Conservation (phyloP, 805 yeast genomes). For the Yamadazyma nakazawae region DNA sequence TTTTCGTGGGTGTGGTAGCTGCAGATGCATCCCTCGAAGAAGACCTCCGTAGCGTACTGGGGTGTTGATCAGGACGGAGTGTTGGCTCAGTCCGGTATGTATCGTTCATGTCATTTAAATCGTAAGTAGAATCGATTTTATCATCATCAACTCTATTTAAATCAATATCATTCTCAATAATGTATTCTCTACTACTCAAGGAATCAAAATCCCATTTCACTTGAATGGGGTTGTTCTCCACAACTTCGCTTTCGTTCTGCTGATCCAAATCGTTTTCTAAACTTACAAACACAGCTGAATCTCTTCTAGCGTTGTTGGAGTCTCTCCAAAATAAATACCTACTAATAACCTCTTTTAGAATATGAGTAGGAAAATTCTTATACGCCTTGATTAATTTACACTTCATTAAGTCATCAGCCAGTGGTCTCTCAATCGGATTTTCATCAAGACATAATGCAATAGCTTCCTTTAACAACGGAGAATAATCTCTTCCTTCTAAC, state of each 20-base stretch:
- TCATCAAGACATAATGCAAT: conserved; percentile 93
- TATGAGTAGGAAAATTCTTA: conserved; percentile 54
- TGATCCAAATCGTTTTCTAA: conserved; percentile 22
- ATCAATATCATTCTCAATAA: conserved; percentile 65
- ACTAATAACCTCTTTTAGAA: conserved; percentile 70
- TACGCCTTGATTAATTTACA: conserved; percentile 68
- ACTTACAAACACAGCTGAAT: conserved; percentile 40
- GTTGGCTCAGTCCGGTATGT: conserved; percentile 30
- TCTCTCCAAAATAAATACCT: conserved; percentile 76
- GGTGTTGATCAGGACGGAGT: conserved; percentile 12
- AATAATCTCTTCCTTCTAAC: conserved; percentile 83
- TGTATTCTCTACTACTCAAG: conserved; percentile 67
- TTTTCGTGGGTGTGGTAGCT: conserved; percentile 13
- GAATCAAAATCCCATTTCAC: conserved; percentile 92
- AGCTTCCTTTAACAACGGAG: conserved; percentile 74
- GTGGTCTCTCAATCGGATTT: conserved; percentile 81
- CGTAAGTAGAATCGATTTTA: conserved; percentile 17
- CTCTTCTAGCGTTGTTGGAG: conserved; percentile 27
- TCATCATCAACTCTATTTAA: conserved; percentile 31
- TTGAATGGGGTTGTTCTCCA: conserved; percentile 24
- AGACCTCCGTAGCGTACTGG: conserved; percentile 21
- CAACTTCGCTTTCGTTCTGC: conserved; percentile 9
- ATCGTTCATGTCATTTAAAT: conserved; percentile 15
- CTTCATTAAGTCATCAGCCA: conserved; percentile 79
- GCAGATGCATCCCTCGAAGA: conserved; percentile 15